A percentile compares a stretch with the other conserved stretches of the same genome.
phyloP scores from a whole-genome alignment of 805 yeast species.

The Hanseniaspora osmophila region DNA sequence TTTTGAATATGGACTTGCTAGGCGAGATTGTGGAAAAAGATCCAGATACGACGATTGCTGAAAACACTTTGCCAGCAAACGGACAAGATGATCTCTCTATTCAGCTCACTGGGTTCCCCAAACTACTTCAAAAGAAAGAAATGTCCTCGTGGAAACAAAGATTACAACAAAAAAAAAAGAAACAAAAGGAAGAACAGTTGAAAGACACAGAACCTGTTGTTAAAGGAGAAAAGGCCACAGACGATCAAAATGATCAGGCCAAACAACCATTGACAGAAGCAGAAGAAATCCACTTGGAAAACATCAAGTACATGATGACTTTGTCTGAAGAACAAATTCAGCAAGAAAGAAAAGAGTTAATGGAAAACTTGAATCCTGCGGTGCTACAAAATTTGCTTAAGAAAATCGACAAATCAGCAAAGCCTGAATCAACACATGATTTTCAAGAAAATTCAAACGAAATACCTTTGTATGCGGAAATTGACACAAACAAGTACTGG shows the following conservation, averaged over 20 bases:
- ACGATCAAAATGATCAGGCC: slow-evolving; percentile 2
- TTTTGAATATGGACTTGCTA: slow-evolving; percentile 40
- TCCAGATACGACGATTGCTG: slow-evolving; percentile 9
- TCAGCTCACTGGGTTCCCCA: slow-evolving; percentile 19
- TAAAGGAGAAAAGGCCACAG: neutral
- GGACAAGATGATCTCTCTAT: slow-evolving; percentile 1
- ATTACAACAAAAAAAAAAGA: slow-evolving; percentile 23
- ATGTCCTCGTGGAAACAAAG: slow-evolving; percentile 39
- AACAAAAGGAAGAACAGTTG: neutral
- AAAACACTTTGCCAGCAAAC: neutral
- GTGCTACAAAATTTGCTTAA: slow-evolving; percentile 44
- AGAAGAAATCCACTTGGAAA: slow-evolving; percentile 66
- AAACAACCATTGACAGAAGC: slow-evolving; percentile 36
- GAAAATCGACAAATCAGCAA: slow-evolving; percentile 32
- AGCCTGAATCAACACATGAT: no score
- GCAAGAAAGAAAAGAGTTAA: slow-evolving; percentile 49
- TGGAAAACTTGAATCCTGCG: slow-evolving; percentile 54
- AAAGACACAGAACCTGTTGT: neutral
- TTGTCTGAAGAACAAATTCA: slow-evolving; percentile 57
- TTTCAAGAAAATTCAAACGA: slow-evolving; percentile 14
- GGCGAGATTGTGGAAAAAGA: slow-evolving; percentile 65
- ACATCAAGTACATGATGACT: slow-evolving; percentile 40
- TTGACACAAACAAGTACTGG: slow-evolving; percentile 26
- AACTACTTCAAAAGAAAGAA: slow-evolving; percentile 22
- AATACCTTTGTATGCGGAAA: slow-evolving; percentile 22